Evolutionary conservation across 1,284 basidiomycete genomes (phyloP), one percentile per base, ranked within the genome.

Genomic region (Gymnopus androsaceus): DNA sequence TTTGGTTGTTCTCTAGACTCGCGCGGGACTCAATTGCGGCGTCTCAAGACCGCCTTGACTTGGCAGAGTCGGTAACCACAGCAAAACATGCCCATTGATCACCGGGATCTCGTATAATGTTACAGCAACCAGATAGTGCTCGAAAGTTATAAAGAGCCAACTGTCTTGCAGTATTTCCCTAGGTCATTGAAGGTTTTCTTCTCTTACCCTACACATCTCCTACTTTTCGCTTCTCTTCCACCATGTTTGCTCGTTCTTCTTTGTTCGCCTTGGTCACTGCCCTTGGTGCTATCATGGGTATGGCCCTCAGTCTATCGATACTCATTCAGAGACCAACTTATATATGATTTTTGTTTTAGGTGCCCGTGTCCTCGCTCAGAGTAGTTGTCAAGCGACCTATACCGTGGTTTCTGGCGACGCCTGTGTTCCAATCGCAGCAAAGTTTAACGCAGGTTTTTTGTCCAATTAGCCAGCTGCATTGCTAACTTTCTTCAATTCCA

Each of bases 331-430:
- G 41, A 28, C 9, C 14, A 17, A 17, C 2, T 31, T 46, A 7
- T 14, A 6, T n/a, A n/a, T n/a, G n/a, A n/a, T n/a, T n/a, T n/a
- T n/a, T 33, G 31, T 33, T n/a, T 15, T 31, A 37, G 48, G 48
- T 50, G 36, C 34, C 21, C 25, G 38, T 37, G 48, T 50, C 23
- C 36, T 40, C 5, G 48, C 48, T n/a, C 48, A 50, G 48, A 44
- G 38, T 30, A 33, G 38, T 4, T 52, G 50, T 23, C 38, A 41
- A 21, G 15, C 38, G 6, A 42, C 40, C n/a, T 44, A 52, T 27
- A 52, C 28, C 19, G 50, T 52, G 17, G 33, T 42, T 25, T 34
- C 3, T 3, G 40, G 40, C 9, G 50, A 52, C 27, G 33, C 42
- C 31, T 41, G 41, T 14, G 38, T 33, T 6, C 38, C 41, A 19